Base-by-base conservation (phyloP, 192 early-diverging fungal species). In the Cetraspora pellucida region DNA sequence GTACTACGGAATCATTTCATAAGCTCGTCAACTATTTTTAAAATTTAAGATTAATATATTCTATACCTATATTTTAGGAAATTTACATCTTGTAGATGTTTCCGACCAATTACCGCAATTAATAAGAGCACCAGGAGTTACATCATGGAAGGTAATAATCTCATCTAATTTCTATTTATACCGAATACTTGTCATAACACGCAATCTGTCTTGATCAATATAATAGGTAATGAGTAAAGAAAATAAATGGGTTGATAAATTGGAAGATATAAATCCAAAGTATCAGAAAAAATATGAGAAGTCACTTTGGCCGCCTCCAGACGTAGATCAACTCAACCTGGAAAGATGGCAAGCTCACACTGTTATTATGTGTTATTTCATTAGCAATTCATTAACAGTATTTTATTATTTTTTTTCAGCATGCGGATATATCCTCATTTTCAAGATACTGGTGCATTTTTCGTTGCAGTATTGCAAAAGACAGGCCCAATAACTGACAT, bases 401-500 rank as follows among this genome's bases (percentile, higher is more conserved):
- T 21, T 74, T 37, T 78, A 27, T 19, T 49, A 19, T 44, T 72
- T 6, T 72, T 19, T 45, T 58, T 45, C 72, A 91, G 92, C 83
- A 71, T 98, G 81, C 92, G 98, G 45, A 90, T 99, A 45, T 95
- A 95, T 79, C 96, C 98, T 68, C 93, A 94, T 67, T 77, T 91
- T 71, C 98, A 99, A 85, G 91, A 99, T 85, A 97, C 96, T 10
- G 98, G 98, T 57, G 98, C 95, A 14, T 99, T 99, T 86, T 99
- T 99, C 88, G 92, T 99, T 23, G 95, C 96, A 31, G 94, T 98
- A 10, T 85, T 99, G 66, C 89, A 96, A 83, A 99, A 99, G 87
- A 90, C 92, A 10, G 87, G 81, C 1, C 90, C 91, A 19, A 84
- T 81, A 78, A 74, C 78, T 59, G 57, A 46, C 21, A 88, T 90